Base-by-base conservation (phyloP, 495 filamentous ascomycete species). In the Tirmania nivea region DNA sequence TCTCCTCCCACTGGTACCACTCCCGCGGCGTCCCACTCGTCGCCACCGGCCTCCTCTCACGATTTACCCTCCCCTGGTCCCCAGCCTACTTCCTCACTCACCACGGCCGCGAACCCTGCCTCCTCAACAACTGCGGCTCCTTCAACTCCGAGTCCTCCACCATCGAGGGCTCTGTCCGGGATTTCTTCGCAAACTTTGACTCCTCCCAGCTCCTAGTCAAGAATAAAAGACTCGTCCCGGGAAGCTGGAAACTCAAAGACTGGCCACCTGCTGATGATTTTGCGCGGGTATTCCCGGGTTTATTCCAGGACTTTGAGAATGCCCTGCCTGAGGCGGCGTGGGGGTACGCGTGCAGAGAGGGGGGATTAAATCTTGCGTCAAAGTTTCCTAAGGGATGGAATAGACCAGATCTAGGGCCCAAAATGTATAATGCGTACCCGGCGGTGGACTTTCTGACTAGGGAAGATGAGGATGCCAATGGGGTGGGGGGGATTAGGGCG, bases 361-460 rank as follows among this genome's bases (percentile, higher is more conserved):
- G 64, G 10, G 35, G 39, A 5, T 42, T 62, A 8, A 66, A 66
- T 49, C 53, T 66, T 4, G 61, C 59, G 0, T 56, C 61, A 0
- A 53, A 60, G n/a, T 57, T 66, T 12, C 61, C 55, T 3, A 31
- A 50, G 25, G 47, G 25, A 4, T 59, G 55, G 21, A 59, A 57
- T 25, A 55, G 55, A 10, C 64, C 64, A 1, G 64, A 66, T 34
- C 53, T 66, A 1, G 64, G 64, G 8, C 64, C 64, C 20, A 66
- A 66, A 39, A 65, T 65, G 63, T 65, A 65, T 16, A 59, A 61
- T 21, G 62, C 62, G 16, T 62, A 57, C 48, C 62, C 62, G 8
- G 54, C 62, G 1, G 50, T 56, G 10, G 62, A 65, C 31, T 65
- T 65, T 36, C 59, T 65, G 20, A 53, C 61, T 12, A 35, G 36